A percentile compares a stretch with the other conserved stretches of the same genome.
phyloP scores from a whole-genome alignment of 2,329 filamentous ascomycete genomes.

The Arthrobotrys megalospora region DNA sequence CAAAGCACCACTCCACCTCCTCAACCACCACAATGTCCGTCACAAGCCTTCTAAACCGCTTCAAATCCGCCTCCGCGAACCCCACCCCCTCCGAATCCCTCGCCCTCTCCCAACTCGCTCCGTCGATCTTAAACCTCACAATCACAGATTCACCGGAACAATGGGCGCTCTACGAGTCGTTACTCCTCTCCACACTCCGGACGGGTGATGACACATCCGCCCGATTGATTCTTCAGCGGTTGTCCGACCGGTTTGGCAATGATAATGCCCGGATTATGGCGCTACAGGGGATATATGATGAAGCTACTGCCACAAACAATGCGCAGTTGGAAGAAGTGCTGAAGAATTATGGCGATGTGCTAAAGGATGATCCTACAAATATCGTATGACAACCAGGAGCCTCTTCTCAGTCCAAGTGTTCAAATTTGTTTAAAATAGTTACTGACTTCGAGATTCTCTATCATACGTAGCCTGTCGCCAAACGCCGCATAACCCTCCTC shows the following conservation, averaged over 20 bases:
- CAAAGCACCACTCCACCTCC: neutral
- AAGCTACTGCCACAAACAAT: constrained; percentile 80
- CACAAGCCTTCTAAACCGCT: constrained; percentile 62
- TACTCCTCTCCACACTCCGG: constrained; percentile 85
- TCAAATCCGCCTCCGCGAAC: constrained; percentile 61
- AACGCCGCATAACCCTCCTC: constrained; percentile 85
- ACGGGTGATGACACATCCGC: constrained; percentile 87
- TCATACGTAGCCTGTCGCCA: constrained; percentile 79
- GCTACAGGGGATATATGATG: constrained; percentile 84
- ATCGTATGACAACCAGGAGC: constrained; percentile 74
- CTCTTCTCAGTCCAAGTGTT: constrained; percentile 5
- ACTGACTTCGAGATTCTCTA: neutral
- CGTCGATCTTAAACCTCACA: constrained; percentile 71
- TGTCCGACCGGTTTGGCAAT: constrained; percentile 84
- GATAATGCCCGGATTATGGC: constrained; percentile 90
- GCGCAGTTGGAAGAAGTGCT: constrained; percentile 79
- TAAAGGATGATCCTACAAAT: constrained; percentile 82
- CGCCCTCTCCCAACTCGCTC: constrained; percentile 63
- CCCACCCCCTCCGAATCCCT: constrained; percentile 62
- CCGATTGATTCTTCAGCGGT: constrained; percentile 79
- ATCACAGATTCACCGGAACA: constrained; percentile 80
- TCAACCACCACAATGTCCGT: constrained; percentile 49
- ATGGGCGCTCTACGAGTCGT: constrained; percentile 89
- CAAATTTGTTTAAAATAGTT: neutral
- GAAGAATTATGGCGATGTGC: constrained; percentile 81